Evolutionary conservation across 2,329 filamentous ascomycete genomes (phyloP), one percentile per base, ranked within the genome.

Genomic region (Exutisphaerella laricina): DNA sequence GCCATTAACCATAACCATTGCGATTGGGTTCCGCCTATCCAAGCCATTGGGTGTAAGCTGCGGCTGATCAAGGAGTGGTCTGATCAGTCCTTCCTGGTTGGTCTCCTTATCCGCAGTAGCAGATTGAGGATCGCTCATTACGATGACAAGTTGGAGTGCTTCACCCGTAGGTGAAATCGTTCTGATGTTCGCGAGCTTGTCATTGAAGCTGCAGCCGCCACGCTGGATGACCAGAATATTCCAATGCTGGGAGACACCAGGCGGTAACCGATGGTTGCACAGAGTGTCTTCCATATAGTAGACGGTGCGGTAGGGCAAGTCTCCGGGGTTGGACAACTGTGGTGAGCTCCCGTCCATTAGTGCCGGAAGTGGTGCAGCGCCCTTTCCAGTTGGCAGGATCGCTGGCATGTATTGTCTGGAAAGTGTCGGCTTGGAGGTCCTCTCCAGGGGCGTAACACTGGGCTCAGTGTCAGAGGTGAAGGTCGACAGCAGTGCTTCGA

Each of bases 131-230:
- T 77, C 78, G 12, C 75, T 81, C 4, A 96, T 78, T 0, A 96
- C 68, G 31, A 97, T 70, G 20, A 97, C 87, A 3, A 97, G 75
- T 62, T 94, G 85, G 13, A 97, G 70, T 6, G 35, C 28, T 8
- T 65, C 62, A 0, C 71, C 62, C 0, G 73, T 70, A 1, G 60
- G 58, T 1, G 80, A 73, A 60, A 82, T 90, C 7, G 79, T 77
- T 1, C 90, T 88, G n/a, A 97, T 88, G 52, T 87, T 89, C 39
- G 76, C 73, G 1, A 97, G 69, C 64, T 98, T 98, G 20, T 83
- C 69, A 25, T 78, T 82, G 64, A 97, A 97, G 17, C 77, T 84
- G 68, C 92, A 98, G 1, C 79, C 80, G 28, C 92, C 90, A 4
- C 92, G 80, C 20, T 78, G 80, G 56, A 97, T 73, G 37, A 95